Evolutionary conservation across 768 basidiomycete genomes (phyloP).

Genomic region (Melanogaster broomeanus): DNA sequence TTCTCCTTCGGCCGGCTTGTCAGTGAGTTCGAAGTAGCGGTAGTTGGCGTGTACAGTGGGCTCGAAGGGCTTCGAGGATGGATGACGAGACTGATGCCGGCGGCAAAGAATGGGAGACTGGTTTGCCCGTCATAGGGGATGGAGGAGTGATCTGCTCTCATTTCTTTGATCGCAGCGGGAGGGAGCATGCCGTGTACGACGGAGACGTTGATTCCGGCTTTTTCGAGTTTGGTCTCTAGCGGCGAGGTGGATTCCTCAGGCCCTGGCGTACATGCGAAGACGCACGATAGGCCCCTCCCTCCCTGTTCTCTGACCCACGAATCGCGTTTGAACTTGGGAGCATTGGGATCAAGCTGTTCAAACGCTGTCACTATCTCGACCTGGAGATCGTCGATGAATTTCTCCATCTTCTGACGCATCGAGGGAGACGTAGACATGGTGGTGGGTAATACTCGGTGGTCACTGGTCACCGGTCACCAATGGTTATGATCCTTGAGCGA

Average conservation of each 20-base stretch:
- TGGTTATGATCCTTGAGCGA: too few species aligned
- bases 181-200: conserved; percentile 88
- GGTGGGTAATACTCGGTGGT: neutral
- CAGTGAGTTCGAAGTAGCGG: conserved; percentile 93
- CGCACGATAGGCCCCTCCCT: conserved; percentile 80
- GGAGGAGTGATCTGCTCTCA: conserved; percentile 88
- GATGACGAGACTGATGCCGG: conserved; percentile 89
- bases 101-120: conserved; percentile 89
- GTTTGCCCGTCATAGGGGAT: conserved; percentile 61
- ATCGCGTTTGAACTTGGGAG: conserved; percentile 78
- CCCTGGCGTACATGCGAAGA: conserved; percentile 57
- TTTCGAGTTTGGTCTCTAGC: conserved; percentile 70
- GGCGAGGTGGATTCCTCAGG: conserved; percentile 34
- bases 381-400: conserved; percentile 77
- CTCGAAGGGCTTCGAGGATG: conserved; percentile 90
- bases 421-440: conserved; percentile 18
- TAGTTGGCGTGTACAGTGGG: conserved; percentile 97
- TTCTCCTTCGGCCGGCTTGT: conserved; percentile 39
- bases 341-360: conserved; percentile 74
- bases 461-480: too few species aligned
- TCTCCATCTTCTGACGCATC: conserved; percentile 80
- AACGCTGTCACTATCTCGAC: conserved; percentile 74
- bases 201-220: conserved; percentile 94
- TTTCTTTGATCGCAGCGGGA: conserved; percentile 87
- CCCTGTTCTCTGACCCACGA: conserved; percentile 70